phyloP scores from a whole-genome alignment of 306 rosid species.

The Acacia melanoxylon region DNA sequence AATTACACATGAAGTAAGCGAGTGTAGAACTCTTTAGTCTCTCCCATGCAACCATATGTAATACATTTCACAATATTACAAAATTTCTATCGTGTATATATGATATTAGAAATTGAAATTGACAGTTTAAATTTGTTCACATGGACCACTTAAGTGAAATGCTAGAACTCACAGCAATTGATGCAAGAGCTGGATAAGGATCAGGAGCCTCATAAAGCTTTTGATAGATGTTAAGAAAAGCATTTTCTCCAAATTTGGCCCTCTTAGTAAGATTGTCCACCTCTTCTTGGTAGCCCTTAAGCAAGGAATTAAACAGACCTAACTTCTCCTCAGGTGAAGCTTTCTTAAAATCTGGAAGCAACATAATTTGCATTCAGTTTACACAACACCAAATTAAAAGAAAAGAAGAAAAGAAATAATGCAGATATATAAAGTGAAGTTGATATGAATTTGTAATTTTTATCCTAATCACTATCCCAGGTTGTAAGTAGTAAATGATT shows the following conservation, averaged over 20 bases:
- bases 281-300: slow-evolving; percentile 93
- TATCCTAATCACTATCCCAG: neutral
- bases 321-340: slow-evolving; percentile 79
- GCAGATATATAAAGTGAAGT: neutral
- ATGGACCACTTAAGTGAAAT: slow-evolving; percentile 31
- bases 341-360: slow-evolving; percentile 79
- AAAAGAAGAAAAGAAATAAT: neutral
- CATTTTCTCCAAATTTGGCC: slow-evolving; percentile 96
- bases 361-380: slow-evolving; percentile 22
- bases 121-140: neutral
- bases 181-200: slow-evolving; percentile 90
- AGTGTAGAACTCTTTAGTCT: neutral
- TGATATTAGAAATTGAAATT: neutral
- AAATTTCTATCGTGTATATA: neutral
- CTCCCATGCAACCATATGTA: slow-evolving; percentile 9
- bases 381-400: neutral
- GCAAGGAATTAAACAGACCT: slow-evolving; percentile 70
- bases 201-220: slow-evolving; percentile 97
- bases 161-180: slow-evolving; percentile 73
- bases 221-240: slow-evolving; percentile 95
- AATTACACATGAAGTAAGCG: neutral
- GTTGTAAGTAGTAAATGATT: too few species aligned
- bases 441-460: neutral
- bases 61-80: neutral
- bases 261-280: slow-evolving; percentile 94